A percentile compares a stretch with the other conserved stretches of the same genome.
Evolutionary conservation across 2,329 filamentous ascomycete species (phyloP).

Genomic region (Colletotrichum chrysophilum): DNA sequence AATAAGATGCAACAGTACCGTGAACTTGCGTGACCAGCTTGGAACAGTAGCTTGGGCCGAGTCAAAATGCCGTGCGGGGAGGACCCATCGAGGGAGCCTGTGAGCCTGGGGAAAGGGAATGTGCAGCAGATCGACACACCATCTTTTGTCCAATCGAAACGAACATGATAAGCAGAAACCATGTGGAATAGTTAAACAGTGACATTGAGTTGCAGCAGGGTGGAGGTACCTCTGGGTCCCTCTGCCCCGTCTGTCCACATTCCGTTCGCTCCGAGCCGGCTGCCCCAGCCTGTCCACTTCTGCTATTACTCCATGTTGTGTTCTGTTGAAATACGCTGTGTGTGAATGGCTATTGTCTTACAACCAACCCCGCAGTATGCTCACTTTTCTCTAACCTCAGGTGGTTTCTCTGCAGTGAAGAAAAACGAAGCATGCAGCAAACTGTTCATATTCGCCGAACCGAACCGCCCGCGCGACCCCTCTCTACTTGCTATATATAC

Average conservation of each 20-base stretch:
- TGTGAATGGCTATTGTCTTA: background rate
- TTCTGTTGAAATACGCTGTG: background rate
- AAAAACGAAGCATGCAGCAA: background rate
- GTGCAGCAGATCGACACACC: background rate
- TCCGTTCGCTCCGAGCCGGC: conserved; percentile 9
- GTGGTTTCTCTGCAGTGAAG: background rate
- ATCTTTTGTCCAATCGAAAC: conserved; percentile 7
- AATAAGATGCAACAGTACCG: conserved; percentile 18
- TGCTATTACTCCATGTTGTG: background rate
- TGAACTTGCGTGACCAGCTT: conserved; percentile 16
- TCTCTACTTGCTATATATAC: background rate
- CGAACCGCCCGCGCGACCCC: background rate
- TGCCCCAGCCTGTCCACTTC: background rate
- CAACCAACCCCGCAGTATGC: background rate
- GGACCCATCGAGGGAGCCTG: background rate
- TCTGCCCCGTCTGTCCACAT: background rate
- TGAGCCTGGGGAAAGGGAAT: background rate
- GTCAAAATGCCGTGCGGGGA: conserved; percentile 14
- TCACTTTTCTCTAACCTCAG: background rate
- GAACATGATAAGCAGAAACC: conserved; percentile 1
- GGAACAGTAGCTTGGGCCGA: conserved; percentile 5
- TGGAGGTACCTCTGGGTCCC: background rate
- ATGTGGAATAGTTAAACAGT: background rate
- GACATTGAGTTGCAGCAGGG: background rate
- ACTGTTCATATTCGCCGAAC: background rate